Evolutionary conservation across 768 basidiomycete species (phyloP).

Genomic region (Candolleomyces efflorescens): DNA sequence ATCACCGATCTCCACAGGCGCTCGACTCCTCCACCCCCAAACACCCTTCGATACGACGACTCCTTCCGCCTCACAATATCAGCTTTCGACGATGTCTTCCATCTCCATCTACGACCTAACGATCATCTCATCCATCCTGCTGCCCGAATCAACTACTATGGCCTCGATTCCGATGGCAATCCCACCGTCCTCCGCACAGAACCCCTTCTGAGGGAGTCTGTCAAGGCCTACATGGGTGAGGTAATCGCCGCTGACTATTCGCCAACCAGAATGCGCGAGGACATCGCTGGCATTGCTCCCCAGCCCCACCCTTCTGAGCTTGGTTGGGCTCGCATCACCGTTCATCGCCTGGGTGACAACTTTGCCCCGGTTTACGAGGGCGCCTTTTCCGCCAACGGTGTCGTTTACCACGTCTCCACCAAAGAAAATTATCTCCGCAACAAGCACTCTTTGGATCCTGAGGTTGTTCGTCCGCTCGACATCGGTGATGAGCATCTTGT

Average conservation of each 20-base stretch:
- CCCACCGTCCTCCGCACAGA: constrained; percentile 48
- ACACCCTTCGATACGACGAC: constrained; percentile 60
- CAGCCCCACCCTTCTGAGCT: constrained; percentile 43
- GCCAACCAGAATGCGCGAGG: constrained; percentile 53
- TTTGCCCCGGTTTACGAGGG: constrained; percentile 67
- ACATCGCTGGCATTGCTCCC: constrained; percentile 50
- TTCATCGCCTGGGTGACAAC: constrained; percentile 61
- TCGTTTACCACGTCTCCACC: constrained; percentile 67
- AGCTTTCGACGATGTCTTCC: constrained; percentile 60
- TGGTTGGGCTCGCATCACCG: constrained; percentile 78
- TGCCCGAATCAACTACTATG: constrained; percentile 66
- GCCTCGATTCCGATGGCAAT: constrained; percentile 44
- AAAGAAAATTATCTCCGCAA: constrained; percentile 66
- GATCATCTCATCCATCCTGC: constrained; percentile 75
- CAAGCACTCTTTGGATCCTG: constrained; percentile 55
- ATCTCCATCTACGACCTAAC: constrained; percentile 76
- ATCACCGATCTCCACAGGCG: constrained; percentile 28
- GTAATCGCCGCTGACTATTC: constrained; percentile 60
- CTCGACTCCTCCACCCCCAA: constrained; percentile 30
- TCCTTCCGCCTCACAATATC: constrained; percentile 66
- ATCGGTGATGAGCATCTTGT: constrained; percentile 48
- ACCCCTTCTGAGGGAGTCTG: constrained; percentile 58
- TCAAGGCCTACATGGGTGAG: constrained; percentile 72
- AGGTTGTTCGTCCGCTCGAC: constrained; percentile 22
- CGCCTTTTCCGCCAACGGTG: constrained; percentile 65